Evolutionary conservation across 495 filamentous ascomycete genomes (phyloP).

Genomic region (Articulospora tetracladia): DNA sequence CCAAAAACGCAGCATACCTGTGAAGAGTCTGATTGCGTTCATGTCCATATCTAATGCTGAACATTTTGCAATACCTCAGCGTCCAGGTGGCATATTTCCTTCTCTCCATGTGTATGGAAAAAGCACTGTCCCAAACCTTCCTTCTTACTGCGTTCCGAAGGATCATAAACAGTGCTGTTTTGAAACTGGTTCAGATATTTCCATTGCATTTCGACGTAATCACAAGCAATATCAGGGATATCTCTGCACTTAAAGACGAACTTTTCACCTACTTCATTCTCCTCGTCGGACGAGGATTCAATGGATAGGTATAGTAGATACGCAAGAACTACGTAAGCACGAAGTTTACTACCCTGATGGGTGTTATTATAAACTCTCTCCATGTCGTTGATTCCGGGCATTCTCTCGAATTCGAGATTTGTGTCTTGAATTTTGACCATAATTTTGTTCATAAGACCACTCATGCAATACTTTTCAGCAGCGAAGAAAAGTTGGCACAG

Average conservation of each 20-base stretch:
- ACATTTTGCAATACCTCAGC: background rate
- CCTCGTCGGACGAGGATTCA: no score
- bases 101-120: conserved; percentile 1
- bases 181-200: background rate
- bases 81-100: conserved; percentile 1
- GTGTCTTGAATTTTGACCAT: background rate
- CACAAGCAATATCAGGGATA: background rate
- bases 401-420: background rate
- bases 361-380: background rate
- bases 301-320: background rate
- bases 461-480: background rate
- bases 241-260: no score
- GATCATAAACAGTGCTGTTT: background rate
- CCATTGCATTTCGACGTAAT: background rate
- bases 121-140: background rate
- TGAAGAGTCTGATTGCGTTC: no score
- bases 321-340: background rate
- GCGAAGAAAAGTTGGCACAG: background rate
- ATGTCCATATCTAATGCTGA: no score
- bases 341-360: background rate
- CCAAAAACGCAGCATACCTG: no score
- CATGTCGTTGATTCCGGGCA: background rate
- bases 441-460: background rate
- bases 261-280: no score
- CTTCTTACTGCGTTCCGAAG: background rate